Percentiles rank a stretch among this genome's conserved stretches.
phyloP scores from a whole-genome alignment of 371 early-diverging fungal species.

The Mortierella sp. region DNA sequence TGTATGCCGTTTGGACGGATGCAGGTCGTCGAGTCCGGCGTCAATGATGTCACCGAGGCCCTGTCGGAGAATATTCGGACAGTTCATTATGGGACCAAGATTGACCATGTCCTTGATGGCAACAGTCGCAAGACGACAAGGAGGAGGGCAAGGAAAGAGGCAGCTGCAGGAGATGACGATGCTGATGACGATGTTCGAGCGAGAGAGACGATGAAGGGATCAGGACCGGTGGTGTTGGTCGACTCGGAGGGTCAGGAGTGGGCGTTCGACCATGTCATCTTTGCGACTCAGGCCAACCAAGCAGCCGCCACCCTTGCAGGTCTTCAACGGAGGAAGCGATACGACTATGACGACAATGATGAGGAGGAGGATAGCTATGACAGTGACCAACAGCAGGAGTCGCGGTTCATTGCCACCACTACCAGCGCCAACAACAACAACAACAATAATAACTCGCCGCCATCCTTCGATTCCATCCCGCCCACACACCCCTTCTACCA shows the following conservation, averaged over 20 bases:
- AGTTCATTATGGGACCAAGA: constrained; percentile 57
- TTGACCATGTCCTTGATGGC: constrained; percentile 50
- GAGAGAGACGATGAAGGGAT: constrained; percentile 4
- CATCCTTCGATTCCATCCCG: constrained; percentile 6
- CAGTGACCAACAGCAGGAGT: background rate
- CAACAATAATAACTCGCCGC: background rate
- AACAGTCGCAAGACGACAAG: background rate
- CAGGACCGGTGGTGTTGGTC: constrained; percentile 45
- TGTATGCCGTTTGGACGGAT: constrained; percentile 70
- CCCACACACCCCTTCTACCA: constrained; percentile 30
- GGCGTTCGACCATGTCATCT: constrained; percentile 76
- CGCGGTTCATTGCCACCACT: background rate
- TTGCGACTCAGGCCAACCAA: constrained; percentile 87
- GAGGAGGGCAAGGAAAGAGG: background rate
- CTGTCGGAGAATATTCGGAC: constrained; percentile 59
- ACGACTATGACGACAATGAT: constrained; percentile 38
- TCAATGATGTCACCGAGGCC: constrained; percentile 65
- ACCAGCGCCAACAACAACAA: background rate
- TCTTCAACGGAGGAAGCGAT: constrained; percentile 34
- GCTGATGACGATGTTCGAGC: background rate
- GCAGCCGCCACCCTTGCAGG: constrained; percentile 62
- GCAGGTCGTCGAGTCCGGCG: constrained; percentile 70
- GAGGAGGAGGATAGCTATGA: constrained; percentile 40
- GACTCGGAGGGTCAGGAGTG: constrained; percentile 60
- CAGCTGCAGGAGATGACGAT: background rate